Conservation (phyloP, 768 basidiomycete genomes). For the Tricholoma furcatifolium region DNA sequence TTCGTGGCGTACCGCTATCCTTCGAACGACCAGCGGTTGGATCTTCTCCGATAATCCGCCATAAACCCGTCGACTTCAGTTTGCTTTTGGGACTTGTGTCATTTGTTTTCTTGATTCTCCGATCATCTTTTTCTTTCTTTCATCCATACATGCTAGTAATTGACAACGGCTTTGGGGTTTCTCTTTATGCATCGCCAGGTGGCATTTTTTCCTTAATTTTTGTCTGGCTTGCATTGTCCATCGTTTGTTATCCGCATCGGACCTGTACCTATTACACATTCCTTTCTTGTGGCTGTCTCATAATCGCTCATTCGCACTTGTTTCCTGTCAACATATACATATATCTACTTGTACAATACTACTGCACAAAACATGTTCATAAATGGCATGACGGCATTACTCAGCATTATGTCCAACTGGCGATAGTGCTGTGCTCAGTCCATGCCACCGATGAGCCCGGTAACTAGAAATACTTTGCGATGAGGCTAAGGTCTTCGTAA, state of each 20-base stretch:
- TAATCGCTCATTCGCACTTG: constrained; percentile 5
- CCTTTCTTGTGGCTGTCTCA: constrained; percentile 8
- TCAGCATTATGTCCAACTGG: not conserved
- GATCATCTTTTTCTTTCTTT: constrained; percentile 1
- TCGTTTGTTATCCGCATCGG: constrained; percentile 20
- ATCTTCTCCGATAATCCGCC: constrained; percentile 48
- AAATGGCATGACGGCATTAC: constrained; percentile 4
- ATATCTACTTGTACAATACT: constrained; percentile 15
- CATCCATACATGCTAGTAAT: not conserved
- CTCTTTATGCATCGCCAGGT: constrained; percentile 2
- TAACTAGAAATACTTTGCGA: not conserved
- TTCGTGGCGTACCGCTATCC: constrained; percentile 90
- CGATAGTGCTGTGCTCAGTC: not conserved
- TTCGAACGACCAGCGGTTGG: constrained; percentile 68
- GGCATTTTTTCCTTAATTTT: constrained; percentile 6
- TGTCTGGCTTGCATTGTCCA: constrained; percentile 11
- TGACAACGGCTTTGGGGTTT: not conserved
- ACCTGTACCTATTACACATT: constrained; percentile 20
- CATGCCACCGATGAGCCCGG: not conserved
- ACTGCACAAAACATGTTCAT: constrained; percentile 7
- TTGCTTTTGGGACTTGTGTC: not conserved
- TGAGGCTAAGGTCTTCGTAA: not conserved
- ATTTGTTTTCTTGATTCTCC: not conserved
- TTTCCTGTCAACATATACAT: constrained; percentile 15
- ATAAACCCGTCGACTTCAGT: too few relatives aligned